Evolutionary conservation across 495 filamentous ascomycete species (phyloP).

Genomic region (Jackrogersella minutella): DNA sequence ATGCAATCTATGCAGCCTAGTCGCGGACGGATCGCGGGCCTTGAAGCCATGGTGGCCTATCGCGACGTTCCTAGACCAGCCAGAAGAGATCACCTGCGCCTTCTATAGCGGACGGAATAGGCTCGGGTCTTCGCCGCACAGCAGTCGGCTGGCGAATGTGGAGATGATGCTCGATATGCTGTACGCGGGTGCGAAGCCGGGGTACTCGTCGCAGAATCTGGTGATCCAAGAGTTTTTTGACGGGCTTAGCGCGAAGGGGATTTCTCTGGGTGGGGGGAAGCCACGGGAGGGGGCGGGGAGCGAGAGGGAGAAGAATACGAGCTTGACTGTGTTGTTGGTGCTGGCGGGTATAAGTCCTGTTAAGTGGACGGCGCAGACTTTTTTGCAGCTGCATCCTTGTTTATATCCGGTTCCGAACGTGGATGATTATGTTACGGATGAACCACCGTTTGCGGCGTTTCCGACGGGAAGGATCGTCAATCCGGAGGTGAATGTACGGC

Average conservation of each 20-base stretch:
- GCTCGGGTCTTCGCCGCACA: constrained; percentile 5
- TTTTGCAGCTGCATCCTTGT: constrained; percentile 20
- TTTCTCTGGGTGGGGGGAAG: not conserved
- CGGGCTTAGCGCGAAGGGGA: not conserved
- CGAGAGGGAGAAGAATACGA: not conserved
- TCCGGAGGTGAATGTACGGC: constrained; percentile 1
- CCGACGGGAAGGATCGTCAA: constrained; percentile 15
- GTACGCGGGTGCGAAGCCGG: not conserved
- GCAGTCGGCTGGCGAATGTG: not conserved
- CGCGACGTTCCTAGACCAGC: constrained; percentile 11
- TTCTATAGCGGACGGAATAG: constrained; percentile 19
- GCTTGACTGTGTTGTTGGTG: constrained; percentile 1
- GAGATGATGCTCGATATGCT: constrained; percentile 11
- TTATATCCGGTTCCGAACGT: constrained; percentile 10
- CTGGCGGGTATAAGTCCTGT: constrained; percentile 2
- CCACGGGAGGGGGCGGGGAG: not conserved
- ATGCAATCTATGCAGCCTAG: constrained; percentile 14
- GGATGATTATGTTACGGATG: constrained; percentile 7
- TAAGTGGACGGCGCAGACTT: constrained; percentile 10
- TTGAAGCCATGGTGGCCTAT: constrained; percentile 26
- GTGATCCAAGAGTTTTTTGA: not conserved
- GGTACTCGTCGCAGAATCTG: not conserved
- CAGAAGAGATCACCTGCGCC: constrained; percentile 19
- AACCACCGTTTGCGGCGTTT: constrained; percentile 19
- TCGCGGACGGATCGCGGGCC: not conserved